Percentiles rank a stretch among this genome's conserved stretches.
phyloP scores from a whole-genome alignment of 2,329 filamentous ascomycete genomes.

The Verticillium isaacii region DNA sequence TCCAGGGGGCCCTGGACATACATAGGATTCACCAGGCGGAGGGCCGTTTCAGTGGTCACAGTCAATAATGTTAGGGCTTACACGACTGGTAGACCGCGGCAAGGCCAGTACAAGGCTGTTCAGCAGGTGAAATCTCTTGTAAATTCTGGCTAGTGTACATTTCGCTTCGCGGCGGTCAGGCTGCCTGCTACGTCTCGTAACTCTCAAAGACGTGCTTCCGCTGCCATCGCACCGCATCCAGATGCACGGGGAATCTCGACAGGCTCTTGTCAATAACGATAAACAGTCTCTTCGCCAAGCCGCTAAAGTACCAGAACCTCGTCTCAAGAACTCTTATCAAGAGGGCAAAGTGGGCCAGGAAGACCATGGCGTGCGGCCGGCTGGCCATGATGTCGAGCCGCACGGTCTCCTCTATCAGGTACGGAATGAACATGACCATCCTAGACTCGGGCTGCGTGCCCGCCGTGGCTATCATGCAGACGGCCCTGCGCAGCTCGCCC shows the following conservation, averaged over 20 bases:
- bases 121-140: too few relatives aligned
- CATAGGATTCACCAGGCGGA: too few relatives aligned
- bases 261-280: constrained; percentile 13
- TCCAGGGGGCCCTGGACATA: too few relatives aligned
- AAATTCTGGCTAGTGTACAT: too few relatives aligned
- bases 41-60: too few relatives aligned
- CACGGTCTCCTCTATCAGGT: constrained; percentile 17
- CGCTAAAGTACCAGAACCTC: constrained; percentile 19
- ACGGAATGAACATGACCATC: constrained; percentile 19
- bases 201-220: constrained; percentile 4
- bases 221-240: constrained; percentile 6
- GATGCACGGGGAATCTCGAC: background rate
- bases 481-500: constrained; percentile 10
- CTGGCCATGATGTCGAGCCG: constrained; percentile 18
- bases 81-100: too few relatives aligned
- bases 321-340: constrained; percentile 18
- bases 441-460: constrained; percentile 18
- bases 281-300: constrained; percentile 18
- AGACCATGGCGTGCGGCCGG: constrained; percentile 18
- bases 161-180: too few relatives aligned
- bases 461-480: constrained; percentile 15
- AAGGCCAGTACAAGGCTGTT: too few relatives aligned
- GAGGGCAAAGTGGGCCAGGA: constrained; percentile 20
- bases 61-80: too few relatives aligned
- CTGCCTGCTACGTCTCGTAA: background rate